phyloP scores from a whole-genome alignment of 495 filamentous ascomycete genomes.

The Copromyces sp. region DNA sequence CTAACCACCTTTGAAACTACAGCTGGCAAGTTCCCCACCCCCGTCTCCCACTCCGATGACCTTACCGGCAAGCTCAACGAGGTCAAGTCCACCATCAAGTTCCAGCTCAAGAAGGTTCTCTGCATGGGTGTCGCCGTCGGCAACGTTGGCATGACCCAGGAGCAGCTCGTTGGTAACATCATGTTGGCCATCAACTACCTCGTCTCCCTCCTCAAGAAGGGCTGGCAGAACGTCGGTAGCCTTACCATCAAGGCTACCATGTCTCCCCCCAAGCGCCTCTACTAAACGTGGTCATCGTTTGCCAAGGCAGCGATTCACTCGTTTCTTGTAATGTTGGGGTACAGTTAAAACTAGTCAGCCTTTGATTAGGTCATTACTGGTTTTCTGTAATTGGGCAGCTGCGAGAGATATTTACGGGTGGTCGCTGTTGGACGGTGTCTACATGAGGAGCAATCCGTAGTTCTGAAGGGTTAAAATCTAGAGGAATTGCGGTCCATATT shows the following conservation, averaged over 20 bases:
- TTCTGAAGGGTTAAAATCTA: not conserved
- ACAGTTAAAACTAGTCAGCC: not conserved
- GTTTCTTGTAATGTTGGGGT: not conserved
- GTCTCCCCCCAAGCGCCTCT: conserved; percentile 92
- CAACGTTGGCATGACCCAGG: conserved; percentile 93
- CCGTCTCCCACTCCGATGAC: conserved; percentile 91
- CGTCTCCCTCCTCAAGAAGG: conserved; percentile 97
- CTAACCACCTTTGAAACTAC: conserved; percentile 11
- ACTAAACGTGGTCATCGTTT: conserved; percentile 44
- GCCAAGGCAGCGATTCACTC: not conserved
- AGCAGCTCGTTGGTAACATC: conserved; percentile 93
- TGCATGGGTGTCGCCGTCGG: conserved; percentile 98
- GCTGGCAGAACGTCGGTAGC: conserved; percentile 99
- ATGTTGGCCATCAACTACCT: conserved; percentile 98
- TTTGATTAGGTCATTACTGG: not conserved
- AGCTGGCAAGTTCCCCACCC: conserved; percentile 99
- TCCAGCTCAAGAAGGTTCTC: conserved; percentile 99
- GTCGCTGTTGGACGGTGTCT: not conserved
- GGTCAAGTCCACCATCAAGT: conserved; percentile 99
- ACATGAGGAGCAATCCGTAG: not conserved
- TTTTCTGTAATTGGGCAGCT: not conserved
- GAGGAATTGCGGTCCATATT: not conserved
- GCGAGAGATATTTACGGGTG: not conserved
- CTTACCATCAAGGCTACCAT: conserved; percentile 99
- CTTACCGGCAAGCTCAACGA: conserved; percentile 88